Conservation (phyloP, 1,284 basidiomycete genomes). For the Microbotryum scabiosae region DNA sequence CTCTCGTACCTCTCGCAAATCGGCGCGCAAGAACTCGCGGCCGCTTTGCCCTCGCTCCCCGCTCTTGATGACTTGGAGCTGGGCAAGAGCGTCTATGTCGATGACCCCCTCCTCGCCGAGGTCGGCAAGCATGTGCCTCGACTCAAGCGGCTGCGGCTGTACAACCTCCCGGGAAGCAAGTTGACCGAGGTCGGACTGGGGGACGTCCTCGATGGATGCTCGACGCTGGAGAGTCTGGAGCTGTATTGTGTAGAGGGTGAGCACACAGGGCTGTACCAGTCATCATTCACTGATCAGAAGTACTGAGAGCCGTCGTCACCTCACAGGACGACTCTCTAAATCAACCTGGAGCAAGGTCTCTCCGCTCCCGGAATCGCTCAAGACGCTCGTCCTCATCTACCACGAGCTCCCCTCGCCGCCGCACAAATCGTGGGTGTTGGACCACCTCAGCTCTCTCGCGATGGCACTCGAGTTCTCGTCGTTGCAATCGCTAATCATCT, state of each 20-base stretch:
- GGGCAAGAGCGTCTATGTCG: constrained; percentile 21
- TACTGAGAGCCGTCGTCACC: background rate
- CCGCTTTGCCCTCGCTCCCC: constrained; percentile 1
- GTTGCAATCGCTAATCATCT: constrained; percentile 7
- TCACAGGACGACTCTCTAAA: constrained; percentile 22
- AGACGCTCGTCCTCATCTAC: constrained; percentile 10
- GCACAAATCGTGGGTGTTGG: constrained; percentile 28
- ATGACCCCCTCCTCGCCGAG: constrained; percentile 15
- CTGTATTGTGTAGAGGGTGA: constrained; percentile 22
- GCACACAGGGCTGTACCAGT: background rate
- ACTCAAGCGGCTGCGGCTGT: constrained; percentile 7
- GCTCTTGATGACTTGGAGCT: constrained; percentile 18
- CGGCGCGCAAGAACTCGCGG: constrained; percentile 5
- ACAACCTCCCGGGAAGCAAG: constrained; percentile 27
- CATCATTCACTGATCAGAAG: background rate
- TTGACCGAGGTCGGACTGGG: constrained; percentile 18
- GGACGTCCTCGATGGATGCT: constrained; percentile 12
- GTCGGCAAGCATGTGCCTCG: background rate
- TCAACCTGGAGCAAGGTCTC: constrained; percentile 18
- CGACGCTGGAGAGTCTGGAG: constrained; percentile 14
- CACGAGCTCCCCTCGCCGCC: constrained; percentile 11
- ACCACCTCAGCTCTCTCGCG: constrained; percentile 21
- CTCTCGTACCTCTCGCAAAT: constrained; percentile 19
- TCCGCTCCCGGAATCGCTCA: constrained; percentile 9
- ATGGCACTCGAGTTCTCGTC: background rate